phyloP scores from a whole-genome alignment of 331 rosid genomes.

The Phaseolus coccineus region DNA sequence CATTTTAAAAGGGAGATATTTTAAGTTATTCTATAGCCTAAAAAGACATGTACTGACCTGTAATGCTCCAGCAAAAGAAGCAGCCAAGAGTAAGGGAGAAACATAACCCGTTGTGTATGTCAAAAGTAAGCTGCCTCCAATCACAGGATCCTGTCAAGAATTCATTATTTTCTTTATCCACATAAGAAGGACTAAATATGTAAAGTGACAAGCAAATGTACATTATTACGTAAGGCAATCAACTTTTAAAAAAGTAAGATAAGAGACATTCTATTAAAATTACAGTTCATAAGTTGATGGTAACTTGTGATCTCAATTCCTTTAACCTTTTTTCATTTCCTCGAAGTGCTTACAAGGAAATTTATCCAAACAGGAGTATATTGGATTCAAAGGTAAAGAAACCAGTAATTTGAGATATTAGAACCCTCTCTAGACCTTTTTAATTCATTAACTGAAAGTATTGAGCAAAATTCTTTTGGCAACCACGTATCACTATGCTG shows the following conservation, averaged over 20 bases:
- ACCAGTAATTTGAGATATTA: not conserved
- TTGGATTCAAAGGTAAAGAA: not conserved
- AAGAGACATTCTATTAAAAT: not conserved
- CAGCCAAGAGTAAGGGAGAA: conserved; percentile 89
- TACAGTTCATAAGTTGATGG: not conserved
- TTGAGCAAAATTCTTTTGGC: not conserved
- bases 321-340: no score
- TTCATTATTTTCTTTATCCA: conserved; percentile 19
- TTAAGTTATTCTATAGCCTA: not conserved
- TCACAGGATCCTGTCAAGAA: conserved; percentile 79
- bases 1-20: not conserved
- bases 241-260: not conserved
- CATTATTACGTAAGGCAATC: not conserved
- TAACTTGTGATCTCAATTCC: not conserved
- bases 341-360: not conserved
- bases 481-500: conserved; percentile 10
- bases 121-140: conserved; percentile 89
- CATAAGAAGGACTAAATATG: conserved; percentile 22
- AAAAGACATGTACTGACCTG: conserved; percentile 59
- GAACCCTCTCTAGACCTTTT: not conserved
- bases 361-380: no score
- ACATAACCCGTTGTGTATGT: conserved; percentile 96
- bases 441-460: conserved; percentile 20
- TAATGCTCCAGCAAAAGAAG: conserved; percentile 93
- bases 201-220: conserved; percentile 16